Base-by-base conservation (phyloP, 2,329 filamentous ascomycete genomes). In the Trichoderma afroharzianum region DNA sequence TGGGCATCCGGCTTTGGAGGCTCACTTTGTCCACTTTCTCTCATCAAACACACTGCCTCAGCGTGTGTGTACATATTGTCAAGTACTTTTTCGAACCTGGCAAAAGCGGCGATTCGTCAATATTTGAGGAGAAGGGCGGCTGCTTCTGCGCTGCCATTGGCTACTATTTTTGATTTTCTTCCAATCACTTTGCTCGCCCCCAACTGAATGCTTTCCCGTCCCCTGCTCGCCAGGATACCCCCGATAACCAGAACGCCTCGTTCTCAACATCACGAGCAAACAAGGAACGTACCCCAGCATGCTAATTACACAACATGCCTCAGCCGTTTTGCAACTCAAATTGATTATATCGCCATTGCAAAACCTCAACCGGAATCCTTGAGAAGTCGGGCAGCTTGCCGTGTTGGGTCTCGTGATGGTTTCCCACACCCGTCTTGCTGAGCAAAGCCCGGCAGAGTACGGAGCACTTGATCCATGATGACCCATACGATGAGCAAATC, bases 131-230 rank as follows among this genome's bases (percentile, higher is more conserved):
- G 50, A 55, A 53, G 70, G 70, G 70, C 66, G 71, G 67, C 39
- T 70, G 67, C 32, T 30, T 47, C 64, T 33, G 39, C 28, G n/a
- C 18, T 30, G 4, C 33, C 36, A 72, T 72, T 72, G 71, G 71
- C 67, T 33, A 36, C 58, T 50, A 30, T 58, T 59, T 14, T 39
- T 15, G 18, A 50, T 70, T 72, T 70, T 70, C 58, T 72, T 47
- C 71, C 71, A 72, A 72, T 72, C 71, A 70, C 63, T 33, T 15
- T 47, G 21, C 66, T 64, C 18, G 43, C 11, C n/a, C n/a, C 28
- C n/a, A 32, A 7, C 43, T 21, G 43, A 50, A 50, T 21, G 26
- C 36, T 57, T 30, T 57, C 72, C 55, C 57, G 64, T 62, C 53
- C 59, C 72, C 43, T 69, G 59, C 59, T 58, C n/a, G 66, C 64